Evolutionary conservation across 352 stramenopile species (phyloP).

Genomic region (Phytopythium mirpurense): DNA sequence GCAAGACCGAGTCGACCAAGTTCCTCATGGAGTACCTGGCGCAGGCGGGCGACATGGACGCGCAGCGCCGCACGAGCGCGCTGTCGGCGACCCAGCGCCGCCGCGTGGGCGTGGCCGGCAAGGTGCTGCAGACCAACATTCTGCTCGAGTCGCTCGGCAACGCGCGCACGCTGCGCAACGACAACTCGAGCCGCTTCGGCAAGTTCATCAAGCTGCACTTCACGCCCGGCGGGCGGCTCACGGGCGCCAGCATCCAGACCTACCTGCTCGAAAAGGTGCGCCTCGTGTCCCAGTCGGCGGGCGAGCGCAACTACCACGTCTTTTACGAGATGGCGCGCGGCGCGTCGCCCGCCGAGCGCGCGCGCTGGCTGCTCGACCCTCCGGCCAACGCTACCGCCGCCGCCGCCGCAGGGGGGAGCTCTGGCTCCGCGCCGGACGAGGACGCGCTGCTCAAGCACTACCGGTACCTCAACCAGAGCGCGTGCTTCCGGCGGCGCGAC

Average conservation of each 20-base stretch:
- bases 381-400: constrained; percentile 25
- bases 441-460: constrained; percentile 56
- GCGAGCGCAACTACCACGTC: constrained; percentile 85
- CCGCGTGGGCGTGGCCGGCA: constrained; percentile 60
- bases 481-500: constrained; percentile 78
- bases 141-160: constrained; percentile 90
- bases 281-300: constrained; percentile 73
- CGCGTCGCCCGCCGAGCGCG: constrained; percentile 40
- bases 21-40: constrained; percentile 87
- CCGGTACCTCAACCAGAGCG: constrained; percentile 83
- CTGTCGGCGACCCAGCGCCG: constrained; percentile 16
- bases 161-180: constrained; percentile 81
- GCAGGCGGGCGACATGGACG: constrained; percentile 69
- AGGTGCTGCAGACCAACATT: constrained; percentile 89
- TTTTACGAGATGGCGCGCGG: constrained; percentile 82
- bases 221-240: constrained; percentile 58
- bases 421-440: constrained; percentile 45
- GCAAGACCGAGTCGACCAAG: constrained; percentile 89
- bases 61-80: constrained; percentile 40
- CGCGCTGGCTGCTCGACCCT: constrained; percentile 63
- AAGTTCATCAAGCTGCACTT: constrained; percentile 93
- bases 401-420: no score
- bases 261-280: constrained; percentile 95
- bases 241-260: constrained; percentile 85
- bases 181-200: constrained; percentile 90